Evolutionary conservation across 2,329 filamentous ascomycete species (phyloP).

Genomic region (Lachnellula arida): DNA sequence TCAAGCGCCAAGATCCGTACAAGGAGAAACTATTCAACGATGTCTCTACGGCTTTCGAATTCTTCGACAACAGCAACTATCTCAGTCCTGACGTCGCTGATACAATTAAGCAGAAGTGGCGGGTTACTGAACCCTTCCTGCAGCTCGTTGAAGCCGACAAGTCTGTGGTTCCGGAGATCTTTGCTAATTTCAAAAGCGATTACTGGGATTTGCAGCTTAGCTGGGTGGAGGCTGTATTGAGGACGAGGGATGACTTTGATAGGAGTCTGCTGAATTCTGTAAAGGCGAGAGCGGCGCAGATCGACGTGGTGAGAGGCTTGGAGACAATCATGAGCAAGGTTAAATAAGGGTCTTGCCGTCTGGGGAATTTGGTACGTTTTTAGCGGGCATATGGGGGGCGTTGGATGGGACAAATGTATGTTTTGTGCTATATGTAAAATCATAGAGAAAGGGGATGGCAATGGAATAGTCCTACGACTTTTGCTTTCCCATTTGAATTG

Average conservation of each 20-base stretch:
- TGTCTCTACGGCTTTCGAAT: slow-evolving; percentile 82
- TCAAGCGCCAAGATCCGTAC: slow-evolving; percentile 81
- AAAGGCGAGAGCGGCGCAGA: slow-evolving; percentile 82
- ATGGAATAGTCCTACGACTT: not conserved
- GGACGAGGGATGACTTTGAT: slow-evolving; percentile 89
- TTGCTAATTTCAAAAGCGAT: slow-evolving; percentile 73
- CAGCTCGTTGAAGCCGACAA: slow-evolving; percentile 74
- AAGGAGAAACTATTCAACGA: slow-evolving; percentile 93
- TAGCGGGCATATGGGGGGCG: slow-evolving; percentile 10
- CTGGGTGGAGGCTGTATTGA: slow-evolving; percentile 91
- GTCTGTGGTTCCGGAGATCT: slow-evolving; percentile 67
- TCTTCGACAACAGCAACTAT: slow-evolving; percentile 62
- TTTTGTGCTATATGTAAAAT: not conserved
- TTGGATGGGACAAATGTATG: not conserved
- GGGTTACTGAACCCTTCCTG: slow-evolving; percentile 80
- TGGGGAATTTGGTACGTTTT: not conserved
- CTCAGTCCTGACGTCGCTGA: slow-evolving; percentile 64
- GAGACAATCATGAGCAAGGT: slow-evolving; percentile 96
- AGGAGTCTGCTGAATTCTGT: slow-evolving; percentile 81
- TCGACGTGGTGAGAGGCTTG: slow-evolving; percentile 71
- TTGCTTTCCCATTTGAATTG: not conserved
- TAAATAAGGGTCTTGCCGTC: slow-evolving; percentile 47
- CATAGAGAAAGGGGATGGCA: not conserved
- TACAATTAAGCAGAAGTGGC: slow-evolving; percentile 86
- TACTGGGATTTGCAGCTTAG: slow-evolving; percentile 94